Evolutionary conservation across 225 moss, liverwort and hornwort genomes (phyloP).

Genomic region (Physcomitrium patens): DNA sequence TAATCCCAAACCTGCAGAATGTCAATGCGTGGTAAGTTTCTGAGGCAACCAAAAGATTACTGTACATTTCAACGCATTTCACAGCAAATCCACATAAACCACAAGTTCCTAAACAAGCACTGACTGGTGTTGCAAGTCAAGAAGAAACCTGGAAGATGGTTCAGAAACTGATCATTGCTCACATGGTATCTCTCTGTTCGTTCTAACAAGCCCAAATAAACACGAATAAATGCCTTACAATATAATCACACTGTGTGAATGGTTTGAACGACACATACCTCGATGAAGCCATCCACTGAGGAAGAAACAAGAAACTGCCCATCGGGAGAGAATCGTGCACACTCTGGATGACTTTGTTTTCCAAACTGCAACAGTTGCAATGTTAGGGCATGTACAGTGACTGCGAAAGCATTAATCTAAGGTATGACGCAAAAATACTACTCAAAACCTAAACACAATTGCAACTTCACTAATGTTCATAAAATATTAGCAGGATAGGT

Average conservation of each 20-base stretch:
- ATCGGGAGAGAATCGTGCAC: slow-evolving; percentile 95
- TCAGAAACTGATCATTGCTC: not conserved
- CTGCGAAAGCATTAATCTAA: not conserved
- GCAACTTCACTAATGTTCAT: not conserved
- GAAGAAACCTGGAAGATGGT: not conserved
- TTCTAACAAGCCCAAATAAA: not conserved
- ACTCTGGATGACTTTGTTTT: slow-evolving; percentile 98
- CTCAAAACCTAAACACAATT: not conserved
- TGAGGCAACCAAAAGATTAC: not conserved
- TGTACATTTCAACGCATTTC: not conserved
- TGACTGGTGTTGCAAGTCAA: not conserved
- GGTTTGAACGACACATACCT: slow-evolving; percentile 54
- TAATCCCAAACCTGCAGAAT: slow-evolving; percentile 92
- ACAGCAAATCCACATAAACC: not conserved
- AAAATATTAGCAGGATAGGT: not conserved
- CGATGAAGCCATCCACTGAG: slow-evolving; percentile 98
- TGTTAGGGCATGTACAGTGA: not conserved
- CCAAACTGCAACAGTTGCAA: slow-evolving; percentile 71
- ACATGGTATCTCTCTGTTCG: not conserved
- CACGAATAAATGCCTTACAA: not conserved
- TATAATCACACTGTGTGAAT: not conserved
- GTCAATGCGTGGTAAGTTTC: not conserved
- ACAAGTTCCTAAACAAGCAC: not conserved
- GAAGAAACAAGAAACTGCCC: slow-evolving; percentile 94
- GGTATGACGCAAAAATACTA: not conserved